Percentiles rank a stretch among this genome's conserved stretches.
These are phyloP conservation scores for Primulina tabacum DNA, from an alignment of 257 asterid species.

Conservation along the genomic window DNA sequence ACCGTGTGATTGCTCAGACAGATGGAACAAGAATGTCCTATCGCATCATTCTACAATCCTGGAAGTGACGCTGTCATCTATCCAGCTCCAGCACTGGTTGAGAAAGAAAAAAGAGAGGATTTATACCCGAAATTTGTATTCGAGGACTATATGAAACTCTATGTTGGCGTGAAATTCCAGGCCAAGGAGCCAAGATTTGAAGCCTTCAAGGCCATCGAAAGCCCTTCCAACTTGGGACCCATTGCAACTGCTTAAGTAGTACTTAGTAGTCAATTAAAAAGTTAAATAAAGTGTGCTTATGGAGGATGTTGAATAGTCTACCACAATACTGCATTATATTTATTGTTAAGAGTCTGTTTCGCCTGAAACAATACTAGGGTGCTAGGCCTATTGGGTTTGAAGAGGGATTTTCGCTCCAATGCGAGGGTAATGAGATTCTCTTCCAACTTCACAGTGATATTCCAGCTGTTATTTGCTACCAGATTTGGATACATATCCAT, in stretches of 20 bases:
- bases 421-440: background rate
- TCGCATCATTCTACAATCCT: conserved; percentile 68
- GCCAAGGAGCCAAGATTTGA: conserved; percentile 78
- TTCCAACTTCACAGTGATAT: background rate
- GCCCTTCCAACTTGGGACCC: conserved; percentile 36
- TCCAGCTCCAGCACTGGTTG: conserved; percentile 56
- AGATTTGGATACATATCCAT: background rate
- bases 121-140: conserved; percentile 67
- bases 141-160: conserved; percentile 74
- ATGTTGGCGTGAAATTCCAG: conserved; percentile 63
- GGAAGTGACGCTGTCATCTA: conserved; percentile 61
- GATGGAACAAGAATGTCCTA: conserved; percentile 60
- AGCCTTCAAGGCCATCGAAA: conserved; percentile 54
- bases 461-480: background rate
- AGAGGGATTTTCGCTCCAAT: no score
- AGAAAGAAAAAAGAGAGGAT: conserved; percentile 39
- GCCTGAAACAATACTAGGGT: background rate
- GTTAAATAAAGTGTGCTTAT: background rate
- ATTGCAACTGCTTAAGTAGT: conserved; percentile 46
- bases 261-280: background rate
- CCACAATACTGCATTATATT: background rate
- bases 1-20: conserved; percentile 55
- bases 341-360: background rate
- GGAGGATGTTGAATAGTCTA: background rate
- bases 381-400: background rate